Base-by-base conservation (phyloP, 169 alveolate species). In the Besnoitia besnoiti region DNA sequence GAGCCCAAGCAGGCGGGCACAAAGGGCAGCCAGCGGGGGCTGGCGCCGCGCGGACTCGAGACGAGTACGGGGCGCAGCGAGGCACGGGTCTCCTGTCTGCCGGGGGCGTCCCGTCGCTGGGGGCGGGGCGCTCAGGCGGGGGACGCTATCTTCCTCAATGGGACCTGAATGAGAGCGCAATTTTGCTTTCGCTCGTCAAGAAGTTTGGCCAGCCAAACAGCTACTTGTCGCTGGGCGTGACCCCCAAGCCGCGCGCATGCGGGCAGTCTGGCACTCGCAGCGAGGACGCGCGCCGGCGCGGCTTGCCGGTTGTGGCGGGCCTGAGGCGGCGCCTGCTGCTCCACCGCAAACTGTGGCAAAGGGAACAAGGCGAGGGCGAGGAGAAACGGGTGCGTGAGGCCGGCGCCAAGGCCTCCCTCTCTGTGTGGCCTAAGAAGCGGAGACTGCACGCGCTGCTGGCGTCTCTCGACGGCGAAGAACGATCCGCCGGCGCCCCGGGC, bases 121-220 rank as follows among this genome's bases (percentile, higher is more conserved):
- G 10, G 10, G 35, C 24, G 47, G 47, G 46, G 80, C 80, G 44
- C 4, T 14, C 46, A 14, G 47, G 80, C 10, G 47, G 14, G 12
- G 40, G 19, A 14, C 80, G 44, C 1, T 16, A 19, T 14, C 80
- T 30, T 30, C 80, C 39, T 2, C 80, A 35, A 24, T 67, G 80
- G 80, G 80, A 67, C 44, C n/a, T 67, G 80, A 67, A 67, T 67
- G 80, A 67, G 80, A 33, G 47, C 21, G 80, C 80, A 16, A 30
- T 67, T 37, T n/a, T 67, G 10, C 44, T 67, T 0, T 21, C 39
- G 19, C 80, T 67, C 12, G 80, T 67, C 44, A 35, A 67, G 44
- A 67, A 67, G 80, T 67, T 67, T 42, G 67, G 67, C 4, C 67
- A 55, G 24, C 67, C 67, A 19, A 55, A 55, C 24, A 21, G 24